These are phyloP conservation scores for Cyclospora cayetanensis DNA, from an alignment of 169 alveolate species.

Conservation along the genomic window DNA sequence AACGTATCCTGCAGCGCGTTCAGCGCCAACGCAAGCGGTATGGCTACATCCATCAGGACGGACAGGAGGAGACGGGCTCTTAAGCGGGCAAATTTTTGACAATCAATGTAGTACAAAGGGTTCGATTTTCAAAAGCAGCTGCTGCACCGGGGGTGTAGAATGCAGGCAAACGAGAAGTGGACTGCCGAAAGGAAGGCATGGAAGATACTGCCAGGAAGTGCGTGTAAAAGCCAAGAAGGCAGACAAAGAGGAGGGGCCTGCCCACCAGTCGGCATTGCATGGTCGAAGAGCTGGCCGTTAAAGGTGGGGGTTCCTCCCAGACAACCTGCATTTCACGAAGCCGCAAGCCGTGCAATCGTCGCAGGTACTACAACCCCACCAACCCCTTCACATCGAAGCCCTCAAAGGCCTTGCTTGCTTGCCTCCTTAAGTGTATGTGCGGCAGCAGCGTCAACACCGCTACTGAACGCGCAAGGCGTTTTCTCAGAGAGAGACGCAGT, in stretches of 20 bases:
- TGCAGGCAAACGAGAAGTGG: background rate
- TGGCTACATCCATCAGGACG: background rate
- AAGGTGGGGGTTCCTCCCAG: conserved; percentile 49
- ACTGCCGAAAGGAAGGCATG: background rate
- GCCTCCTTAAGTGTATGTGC: background rate
- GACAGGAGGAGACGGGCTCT: background rate
- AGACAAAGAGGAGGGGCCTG: background rate
- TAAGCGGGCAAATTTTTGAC: too few relatives aligned
- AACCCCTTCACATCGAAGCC: background rate
- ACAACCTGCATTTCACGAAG: conserved; percentile 44
- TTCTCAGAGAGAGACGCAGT: too few relatives aligned
- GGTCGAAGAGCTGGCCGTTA: conserved; percentile 70
- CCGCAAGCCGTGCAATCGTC: background rate
- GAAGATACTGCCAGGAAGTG: background rate
- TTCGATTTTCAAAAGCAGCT: background rate
- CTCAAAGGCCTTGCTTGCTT: background rate
- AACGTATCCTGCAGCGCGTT: conserved; percentile 13
- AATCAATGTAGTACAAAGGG: too few relatives aligned
- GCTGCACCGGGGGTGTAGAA: background rate
- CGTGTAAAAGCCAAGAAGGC: background rate
- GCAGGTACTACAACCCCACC: background rate
- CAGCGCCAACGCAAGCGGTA: background rate
- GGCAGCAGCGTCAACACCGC: too few relatives aligned
- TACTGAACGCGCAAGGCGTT: too few relatives aligned
- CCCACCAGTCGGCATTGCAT: conserved; percentile 73